Conservation (phyloP, 768 basidiomycete genomes). For the Kwoniella europaea region DNA sequence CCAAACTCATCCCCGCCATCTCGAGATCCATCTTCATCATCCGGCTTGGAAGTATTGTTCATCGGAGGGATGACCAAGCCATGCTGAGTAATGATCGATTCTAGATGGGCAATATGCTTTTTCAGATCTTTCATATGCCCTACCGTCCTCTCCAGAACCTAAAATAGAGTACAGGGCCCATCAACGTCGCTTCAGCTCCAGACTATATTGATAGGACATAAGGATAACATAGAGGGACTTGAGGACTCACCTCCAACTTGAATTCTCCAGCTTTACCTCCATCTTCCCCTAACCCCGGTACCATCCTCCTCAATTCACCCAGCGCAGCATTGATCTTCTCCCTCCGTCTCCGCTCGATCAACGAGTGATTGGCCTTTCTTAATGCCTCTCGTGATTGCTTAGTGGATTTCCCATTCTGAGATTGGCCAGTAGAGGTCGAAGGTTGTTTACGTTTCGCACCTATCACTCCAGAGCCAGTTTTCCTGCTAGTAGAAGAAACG, state of each 20-base stretch:
- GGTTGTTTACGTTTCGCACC: slow-evolving; percentile 3
- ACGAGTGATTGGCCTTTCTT: slow-evolving; percentile 89
- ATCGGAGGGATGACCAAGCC: slow-evolving; percentile 1
- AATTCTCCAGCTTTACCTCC: slow-evolving; percentile 81
- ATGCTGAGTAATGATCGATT: slow-evolving; percentile 35
- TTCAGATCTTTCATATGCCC: slow-evolving; percentile 75
- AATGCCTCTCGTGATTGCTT: slow-evolving; percentile 69
- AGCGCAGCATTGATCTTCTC: slow-evolving; percentile 96
- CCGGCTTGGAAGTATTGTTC: background rate
- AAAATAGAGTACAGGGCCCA: background rate
- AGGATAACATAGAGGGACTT: no score
- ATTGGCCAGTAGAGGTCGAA: background rate
- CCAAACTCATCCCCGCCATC: background rate
- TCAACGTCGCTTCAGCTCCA: no score
- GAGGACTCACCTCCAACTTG: slow-evolving; percentile 74
- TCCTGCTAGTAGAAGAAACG: background rate
- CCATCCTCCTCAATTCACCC: slow-evolving; percentile 73
- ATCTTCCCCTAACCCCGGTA: slow-evolving; percentile 64
- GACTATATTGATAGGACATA: no score
- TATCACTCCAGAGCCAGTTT: background rate
- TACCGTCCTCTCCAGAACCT: slow-evolving; percentile 74
- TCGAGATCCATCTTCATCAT: background rate
- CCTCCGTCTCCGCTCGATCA: slow-evolving; percentile 89
- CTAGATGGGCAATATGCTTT: slow-evolving; percentile 63
- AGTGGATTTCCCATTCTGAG: background rate